These are phyloP conservation scores for Rubia tinctorum DNA, from an alignment of 305 asterid genomes.

Conservation along the genomic window DNA sequence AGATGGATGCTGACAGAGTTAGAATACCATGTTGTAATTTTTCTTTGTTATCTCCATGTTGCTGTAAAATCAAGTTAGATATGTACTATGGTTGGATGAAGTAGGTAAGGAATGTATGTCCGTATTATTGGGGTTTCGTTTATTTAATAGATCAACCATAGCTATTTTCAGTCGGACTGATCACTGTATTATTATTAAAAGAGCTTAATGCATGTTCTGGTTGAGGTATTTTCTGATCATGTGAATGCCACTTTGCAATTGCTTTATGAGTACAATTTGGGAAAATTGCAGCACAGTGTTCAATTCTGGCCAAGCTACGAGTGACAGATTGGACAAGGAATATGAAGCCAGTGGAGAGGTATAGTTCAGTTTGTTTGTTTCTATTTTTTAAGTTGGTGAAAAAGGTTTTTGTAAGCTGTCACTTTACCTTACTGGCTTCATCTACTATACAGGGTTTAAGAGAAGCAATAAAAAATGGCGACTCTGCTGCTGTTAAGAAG, in stretches of 20 bases:
- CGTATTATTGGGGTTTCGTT: background rate
- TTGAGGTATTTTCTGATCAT: background rate
- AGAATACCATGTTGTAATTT: background rate
- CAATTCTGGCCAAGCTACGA: slow-evolving; percentile 66
- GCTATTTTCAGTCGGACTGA: background rate
- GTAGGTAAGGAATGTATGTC: background rate
- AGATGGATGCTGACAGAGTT: background rate
- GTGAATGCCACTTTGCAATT: background rate
- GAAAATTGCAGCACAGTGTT: slow-evolving; percentile 59
- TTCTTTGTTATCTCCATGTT: background rate
- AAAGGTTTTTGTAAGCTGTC: background rate
- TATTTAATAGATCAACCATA: background rate
- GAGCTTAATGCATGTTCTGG: background rate
- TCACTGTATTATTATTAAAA: background rate
- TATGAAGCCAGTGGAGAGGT: slow-evolving; percentile 96
- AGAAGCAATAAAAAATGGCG: slow-evolving; percentile 97
- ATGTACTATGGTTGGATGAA: background rate
- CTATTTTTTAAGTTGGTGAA: background rate
- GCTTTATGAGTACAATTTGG: background rate
- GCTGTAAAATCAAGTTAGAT: background rate
- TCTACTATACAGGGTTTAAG: slow-evolving; percentile 58
- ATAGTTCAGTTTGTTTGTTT: slow-evolving; percentile 17
- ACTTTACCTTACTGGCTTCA: slow-evolving; percentile 8
- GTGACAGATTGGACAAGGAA: slow-evolving; percentile 36
- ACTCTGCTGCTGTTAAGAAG: slow-evolving; percentile 66